Base-by-base conservation (phyloP, 768 basidiomycete genomes). In the Serendipita indica region DNA sequence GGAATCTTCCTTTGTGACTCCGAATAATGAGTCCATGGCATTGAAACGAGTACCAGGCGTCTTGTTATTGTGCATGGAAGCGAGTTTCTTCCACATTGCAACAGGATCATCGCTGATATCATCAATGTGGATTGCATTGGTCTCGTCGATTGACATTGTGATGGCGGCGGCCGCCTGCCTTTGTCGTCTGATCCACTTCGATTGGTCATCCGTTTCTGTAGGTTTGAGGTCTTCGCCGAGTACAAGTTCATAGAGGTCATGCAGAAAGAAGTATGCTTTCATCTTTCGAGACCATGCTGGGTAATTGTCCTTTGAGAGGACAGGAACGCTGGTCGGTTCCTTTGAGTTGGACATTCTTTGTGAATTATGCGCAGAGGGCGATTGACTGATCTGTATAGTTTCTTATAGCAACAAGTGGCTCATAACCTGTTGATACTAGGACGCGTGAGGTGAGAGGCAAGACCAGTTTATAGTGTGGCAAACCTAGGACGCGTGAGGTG, bases 21-120 rank as follows among this genome's bases (percentile, higher is more conserved):
- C 27, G 20, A 63, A 59, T 20, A 63, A 57, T 18, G 46, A 45
- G 20, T 63, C 56, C 35, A 57, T 62, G 34, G 63, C 60, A 39
- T 58, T 63, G 30, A 63, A 60, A 46, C 59, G 56, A 34, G 59
- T 62, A 45, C 62, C 59, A 33, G 62, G 56, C 32, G 46, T 13
- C 58, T 63, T 62, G 54, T 60, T 57, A 54, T 60, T 58, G 60
- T 63, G 62, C 30, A 62, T 57, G 22, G 35, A 20, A 37, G 57
- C 58, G 32, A 63, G 41, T 43, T 59, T 63, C 49, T 58, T 61
- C 62, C 62, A 63, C 54, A 32, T 22, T 28, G 33, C 32, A 16
- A 22, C 32, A 18, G 37, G 30, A 35, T 57, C 33, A n/a, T 20
- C n/a, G 18, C 20, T 28, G 33, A n/a, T 32, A n/a, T 37, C 37